Evolutionary conservation across 2,329 filamentous ascomycete genomes (phyloP), one percentile per base, ranked within the genome.

Genomic region (Pestalotiopsis sp.): DNA sequence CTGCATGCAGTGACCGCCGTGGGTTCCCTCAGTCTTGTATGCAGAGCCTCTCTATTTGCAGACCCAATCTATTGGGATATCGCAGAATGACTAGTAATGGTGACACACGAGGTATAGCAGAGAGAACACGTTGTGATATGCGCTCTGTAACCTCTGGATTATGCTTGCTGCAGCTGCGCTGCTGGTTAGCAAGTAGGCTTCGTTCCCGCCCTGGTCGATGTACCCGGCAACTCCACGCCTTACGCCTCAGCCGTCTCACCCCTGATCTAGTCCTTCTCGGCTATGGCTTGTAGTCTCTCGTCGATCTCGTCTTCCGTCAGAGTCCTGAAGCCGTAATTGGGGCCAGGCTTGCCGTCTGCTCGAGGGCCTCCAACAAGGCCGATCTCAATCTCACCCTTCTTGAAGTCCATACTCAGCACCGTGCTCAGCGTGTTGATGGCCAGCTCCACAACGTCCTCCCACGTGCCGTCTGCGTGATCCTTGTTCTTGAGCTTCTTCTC

Each of bases 401-500:
- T 99, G 87, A 99, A 99, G 82, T 99, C 96, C 82, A 98, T 97
- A 83, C 95, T 98, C 73, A 99, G 88, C 70, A 99, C 95, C 45
- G 93, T 97, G 88, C 95, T 97, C 81, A 99, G 85, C 6, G 96
- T 95, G 59, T 94, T 93, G 81, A 99, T 99, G 69, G 93, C 96
- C 76, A 98, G 87, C 86, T 99, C 96, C 64, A 99, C 95, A 63
- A 99, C 96, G 70, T 99, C 96, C 82, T 97, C 93, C 96, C 96
- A 99, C 78, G 86, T 91, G 70, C 96, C 96, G 68, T 96, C 92
- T 45, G 95, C 96, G 76, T 88, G 87, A 78, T 98, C 95, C 90
- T 98, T 98, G 91, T 97, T 98, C 87, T 98, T 97, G 82, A 99
- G 90, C 88, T 98, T 98, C 91, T 98, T 98, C 89, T 99, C 96